Evolutionary conservation across 306 rosid species (phyloP).

Genomic region (Sicyos edulis): DNA sequence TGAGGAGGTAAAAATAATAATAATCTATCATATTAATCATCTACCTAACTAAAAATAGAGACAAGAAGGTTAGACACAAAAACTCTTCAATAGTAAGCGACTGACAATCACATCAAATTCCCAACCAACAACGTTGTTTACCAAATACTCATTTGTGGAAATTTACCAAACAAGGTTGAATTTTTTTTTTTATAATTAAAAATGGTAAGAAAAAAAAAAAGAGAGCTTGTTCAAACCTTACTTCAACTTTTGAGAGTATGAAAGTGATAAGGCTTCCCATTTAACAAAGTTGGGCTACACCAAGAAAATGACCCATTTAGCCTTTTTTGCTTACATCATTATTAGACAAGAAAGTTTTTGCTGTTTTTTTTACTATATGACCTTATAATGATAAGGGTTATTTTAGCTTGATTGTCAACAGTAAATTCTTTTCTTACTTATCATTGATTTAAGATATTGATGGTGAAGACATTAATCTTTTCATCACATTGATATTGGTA

Average conservation of each 20-base stretch:
- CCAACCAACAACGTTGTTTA: constrained; percentile 2
- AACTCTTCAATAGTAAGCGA: no score
- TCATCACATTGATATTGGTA: not conserved
- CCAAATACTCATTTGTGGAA: no score
- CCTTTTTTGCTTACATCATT: no score
- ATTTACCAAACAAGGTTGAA: no score
- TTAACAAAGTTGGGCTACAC: not conserved
- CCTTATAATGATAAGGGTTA: no score
- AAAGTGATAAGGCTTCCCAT: not conserved
- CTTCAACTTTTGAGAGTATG: not conserved
- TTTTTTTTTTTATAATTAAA: no score
- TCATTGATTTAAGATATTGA: not conserved
- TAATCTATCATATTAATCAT: not conserved
- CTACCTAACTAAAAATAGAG: constrained; percentile 9
- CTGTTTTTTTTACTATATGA: no score
- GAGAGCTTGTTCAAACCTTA: not conserved
- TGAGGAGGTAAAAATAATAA: no score
- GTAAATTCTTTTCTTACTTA: no score
- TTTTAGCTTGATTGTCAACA: no score
- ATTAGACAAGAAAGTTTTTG: no score
- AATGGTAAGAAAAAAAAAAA: not conserved
- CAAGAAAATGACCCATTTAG: not conserved
- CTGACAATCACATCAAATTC: constrained; percentile 6
- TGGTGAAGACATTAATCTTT: not conserved
- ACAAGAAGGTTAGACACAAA: not conserved